Evolutionary conservation across 192 early-diverging fungal species (phyloP), one percentile per base, ranked within the genome.

Genomic region (Chytriomyces hyalinus): DNA sequence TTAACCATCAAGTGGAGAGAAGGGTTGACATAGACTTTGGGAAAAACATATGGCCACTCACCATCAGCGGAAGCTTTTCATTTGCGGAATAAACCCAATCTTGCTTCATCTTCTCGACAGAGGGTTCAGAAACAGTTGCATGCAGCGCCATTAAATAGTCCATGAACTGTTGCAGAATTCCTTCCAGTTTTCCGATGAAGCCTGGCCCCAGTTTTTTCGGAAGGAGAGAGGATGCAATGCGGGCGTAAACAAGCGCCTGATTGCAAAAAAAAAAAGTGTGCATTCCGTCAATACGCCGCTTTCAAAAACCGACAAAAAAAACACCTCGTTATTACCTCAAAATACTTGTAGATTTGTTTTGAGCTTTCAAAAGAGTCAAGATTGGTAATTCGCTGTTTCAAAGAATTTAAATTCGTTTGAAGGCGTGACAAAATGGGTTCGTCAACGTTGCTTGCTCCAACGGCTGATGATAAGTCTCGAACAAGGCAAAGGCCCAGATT

Each of bases 261-360:
- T 13, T 57, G 53, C 2, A 57, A 57, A 57, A 57, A 57, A 57
- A 9, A 22, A 9, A 28, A 22, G 26, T 15, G 13, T 3, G 13
- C 17, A 13, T 45, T 10, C n/a, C 9, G 5, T 47, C 69, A 57
- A 44, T 10, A 13, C 20, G 2, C 0, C 3, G 15, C 28, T 8
- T 46, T 60, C 61, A 62, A 62, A 73, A 62, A 62, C 13, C 20
- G 28, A 44, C 20, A 8, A 8, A 8, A 8, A 2, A 11, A 26
- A 59, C 9, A 20, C 0, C 11, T 17, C 8, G 22, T 20, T 5
- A 6, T 11, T 59, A 73, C 71, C 71, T 73, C 71, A 73, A 73
- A 73, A 17, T 47, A 36, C 24, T 47, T 46, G 47, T 73, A 61
- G 26, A 73, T 22, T 63, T 36, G 8, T 15, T 73, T 47, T 8